These are phyloP conservation scores for Solanum etuberosum DNA, from an alignment of 257 asterid species.

Conservation along the genomic window DNA sequence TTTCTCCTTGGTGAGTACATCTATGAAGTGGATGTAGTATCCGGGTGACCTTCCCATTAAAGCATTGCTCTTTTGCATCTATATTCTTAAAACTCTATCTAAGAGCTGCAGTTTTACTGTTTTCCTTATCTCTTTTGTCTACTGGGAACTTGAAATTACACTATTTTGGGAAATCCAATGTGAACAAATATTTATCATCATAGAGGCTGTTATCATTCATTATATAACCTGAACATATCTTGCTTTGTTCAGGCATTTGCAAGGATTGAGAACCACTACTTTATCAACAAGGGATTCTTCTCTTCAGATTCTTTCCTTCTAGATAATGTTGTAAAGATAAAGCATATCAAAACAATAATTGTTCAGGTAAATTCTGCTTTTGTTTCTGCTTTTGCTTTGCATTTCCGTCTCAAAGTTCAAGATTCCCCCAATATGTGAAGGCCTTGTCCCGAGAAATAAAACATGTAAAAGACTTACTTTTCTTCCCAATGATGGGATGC, in stretches of 20 bases:
- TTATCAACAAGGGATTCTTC: constrained; percentile 82
- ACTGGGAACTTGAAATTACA: background rate
- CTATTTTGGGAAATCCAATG: background rate
- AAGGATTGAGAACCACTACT: constrained; percentile 97
- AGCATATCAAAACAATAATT: constrained; percentile 65
- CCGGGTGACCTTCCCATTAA: background rate
- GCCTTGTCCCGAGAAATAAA: background rate
- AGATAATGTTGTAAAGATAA: constrained; percentile 81
- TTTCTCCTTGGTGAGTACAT: constrained; percentile 78
- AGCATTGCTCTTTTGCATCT: background rate
- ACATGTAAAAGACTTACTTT: background rate
- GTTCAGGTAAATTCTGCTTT: constrained; percentile 61
- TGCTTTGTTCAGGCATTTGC: constrained; percentile 70
- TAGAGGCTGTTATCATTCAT: background rate
- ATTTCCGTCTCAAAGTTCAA: background rate
- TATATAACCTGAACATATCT: background rate
- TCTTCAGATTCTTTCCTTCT: constrained; percentile 67
- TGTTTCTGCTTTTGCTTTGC: background rate
- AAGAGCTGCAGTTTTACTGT: background rate
- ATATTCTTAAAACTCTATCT: background rate
- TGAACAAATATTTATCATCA: background rate
- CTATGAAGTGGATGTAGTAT: background rate
- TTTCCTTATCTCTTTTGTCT: background rate
- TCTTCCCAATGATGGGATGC: background rate
- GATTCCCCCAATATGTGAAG: background rate